Evolutionary conservation across 2,329 filamentous ascomycete species (phyloP), one percentile per base, ranked within the genome.

Genomic region (Pestalotiopsis sp.): DNA sequence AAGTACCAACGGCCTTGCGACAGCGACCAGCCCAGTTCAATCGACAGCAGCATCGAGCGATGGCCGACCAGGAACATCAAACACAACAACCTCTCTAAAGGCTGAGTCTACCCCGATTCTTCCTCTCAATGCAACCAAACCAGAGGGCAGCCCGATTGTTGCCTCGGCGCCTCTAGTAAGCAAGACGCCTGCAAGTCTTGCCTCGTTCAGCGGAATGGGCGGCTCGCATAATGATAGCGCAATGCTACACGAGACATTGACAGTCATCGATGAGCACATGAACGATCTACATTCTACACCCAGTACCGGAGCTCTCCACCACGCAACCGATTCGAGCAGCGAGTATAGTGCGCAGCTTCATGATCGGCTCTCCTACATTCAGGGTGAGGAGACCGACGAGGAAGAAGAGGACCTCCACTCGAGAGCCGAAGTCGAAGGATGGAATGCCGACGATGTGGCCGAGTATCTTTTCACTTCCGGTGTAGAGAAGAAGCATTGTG

Each of bases 231-330:
- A 90, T 73, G 83, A 88, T 65, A 87, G 82, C 70, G 78, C 75
- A 57, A 95, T 98, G 64, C 92, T 98, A 84, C 94, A 95, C 78
- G 95, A 98, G 79, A 98, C 95, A 0, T 83, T 98, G 65, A 97
- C 94, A 76, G 95, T 98, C 69, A 98, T 98, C 75, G 92, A 98
- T 79, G 95, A 98, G 81, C 95, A 98, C 78, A 97, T 98, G 74
- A 97, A 94, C 57, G 93, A 97, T 78, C 88, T 98, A 71, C 84
- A 87, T 70, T 87, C 86, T 20, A 82, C 87, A 6, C 82, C 84
- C 4, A 84, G 81, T 70, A 86, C 83, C 70, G 87, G 88, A 31
- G 80, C 78, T 41, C 79, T 91, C 71, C 83, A 88, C 72, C 75
- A 85, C 65, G 81, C 85, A 58, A 93, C 90, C 71, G 93, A 97